Evolutionary conservation across 495 filamentous ascomycete genomes (phyloP).

Genomic region (Penicillium lagena): DNA sequence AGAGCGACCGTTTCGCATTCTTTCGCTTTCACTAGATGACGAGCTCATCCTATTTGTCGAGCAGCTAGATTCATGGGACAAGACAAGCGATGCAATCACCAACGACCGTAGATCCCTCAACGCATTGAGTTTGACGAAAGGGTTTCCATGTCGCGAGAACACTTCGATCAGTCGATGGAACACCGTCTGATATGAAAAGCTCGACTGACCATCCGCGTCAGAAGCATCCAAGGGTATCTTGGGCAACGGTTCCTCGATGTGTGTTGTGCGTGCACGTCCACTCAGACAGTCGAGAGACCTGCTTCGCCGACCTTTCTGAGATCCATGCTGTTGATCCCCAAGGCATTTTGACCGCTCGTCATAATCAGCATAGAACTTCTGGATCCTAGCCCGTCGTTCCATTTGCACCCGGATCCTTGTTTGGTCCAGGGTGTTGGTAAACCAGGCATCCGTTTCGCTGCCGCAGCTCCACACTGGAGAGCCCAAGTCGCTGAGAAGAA

Average conservation of each 20-base stretch:
- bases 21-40: background rate
- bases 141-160: slow-evolving; percentile 87
- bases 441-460: slow-evolving; percentile 92
- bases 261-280: background rate
- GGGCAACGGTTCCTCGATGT: background rate
- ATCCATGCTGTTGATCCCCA: slow-evolving; percentile 12
- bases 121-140: slow-evolving; percentile 76
- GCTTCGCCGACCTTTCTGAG: slow-evolving; percentile 24
- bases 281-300: slow-evolving; percentile 21
- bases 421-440: slow-evolving; percentile 66
- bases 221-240: background rate
- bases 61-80: slow-evolving; percentile 35
- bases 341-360: slow-evolving; percentile 25
- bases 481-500: slow-evolving; percentile 86
- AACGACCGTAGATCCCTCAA: slow-evolving; percentile 77
- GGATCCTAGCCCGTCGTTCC: slow-evolving; percentile 48
- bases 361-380: slow-evolving; percentile 38
- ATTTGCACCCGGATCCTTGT: slow-evolving; percentile 72
- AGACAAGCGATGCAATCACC: slow-evolving; percentile 65
- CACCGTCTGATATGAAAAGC: slow-evolving; percentile 66
- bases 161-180: slow-evolving; percentile 76
- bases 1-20: background rate
- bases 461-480: slow-evolving; percentile 75
- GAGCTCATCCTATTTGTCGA: slow-evolving; percentile 10
- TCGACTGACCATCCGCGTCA: slow-evolving; percentile 8